A percentile compares a stretch with the other conserved stretches of the same genome.
phyloP scores from a whole-genome alignment of 2,329 filamentous ascomycete genomes.

The Parascedosporium putredinis region DNA sequence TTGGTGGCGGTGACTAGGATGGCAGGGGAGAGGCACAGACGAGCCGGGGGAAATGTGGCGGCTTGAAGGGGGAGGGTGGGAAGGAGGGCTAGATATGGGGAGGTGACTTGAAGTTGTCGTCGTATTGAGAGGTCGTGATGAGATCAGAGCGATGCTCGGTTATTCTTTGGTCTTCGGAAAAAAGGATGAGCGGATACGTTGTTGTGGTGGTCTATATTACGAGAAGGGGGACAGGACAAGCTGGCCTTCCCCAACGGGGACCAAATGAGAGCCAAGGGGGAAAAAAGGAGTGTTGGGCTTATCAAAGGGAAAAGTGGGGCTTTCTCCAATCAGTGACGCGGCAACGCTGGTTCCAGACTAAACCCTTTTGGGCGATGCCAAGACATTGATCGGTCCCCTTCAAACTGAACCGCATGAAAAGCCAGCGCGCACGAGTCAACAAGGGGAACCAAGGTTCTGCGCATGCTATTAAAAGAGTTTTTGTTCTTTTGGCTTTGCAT shows the following conservation, averaged over 20 bases:
- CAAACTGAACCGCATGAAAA: background rate
- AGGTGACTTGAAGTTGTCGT: background rate
- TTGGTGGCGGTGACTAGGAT: too few relatives aligned
- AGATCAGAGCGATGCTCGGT: too few relatives aligned
- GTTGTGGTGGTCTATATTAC: background rate
- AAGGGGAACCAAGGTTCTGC: too few relatives aligned
- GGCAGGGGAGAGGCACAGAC: too few relatives aligned
- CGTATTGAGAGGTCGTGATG: background rate
- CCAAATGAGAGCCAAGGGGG: too few relatives aligned
- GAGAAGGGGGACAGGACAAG: background rate
- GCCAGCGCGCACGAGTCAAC: background rate
- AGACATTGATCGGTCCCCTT: background rate
- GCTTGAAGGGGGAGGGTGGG: too few relatives aligned
- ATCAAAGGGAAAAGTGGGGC: background rate
- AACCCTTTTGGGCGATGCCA: background rate
- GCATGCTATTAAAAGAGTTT: too few relatives aligned
- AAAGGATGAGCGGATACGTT: too few relatives aligned
- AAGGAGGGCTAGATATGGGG: background rate
- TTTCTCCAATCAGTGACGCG: background rate
- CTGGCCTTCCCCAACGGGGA: background rate
- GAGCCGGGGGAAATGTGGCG: too few relatives aligned
- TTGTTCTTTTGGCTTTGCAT: too few relatives aligned
- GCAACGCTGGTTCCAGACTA: background rate
- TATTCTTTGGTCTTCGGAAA: too few relatives aligned
- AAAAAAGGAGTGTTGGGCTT: too few relatives aligned